phyloP scores from a whole-genome alignment of 805 yeast species.

The Huiozyma naganishii region DNA sequence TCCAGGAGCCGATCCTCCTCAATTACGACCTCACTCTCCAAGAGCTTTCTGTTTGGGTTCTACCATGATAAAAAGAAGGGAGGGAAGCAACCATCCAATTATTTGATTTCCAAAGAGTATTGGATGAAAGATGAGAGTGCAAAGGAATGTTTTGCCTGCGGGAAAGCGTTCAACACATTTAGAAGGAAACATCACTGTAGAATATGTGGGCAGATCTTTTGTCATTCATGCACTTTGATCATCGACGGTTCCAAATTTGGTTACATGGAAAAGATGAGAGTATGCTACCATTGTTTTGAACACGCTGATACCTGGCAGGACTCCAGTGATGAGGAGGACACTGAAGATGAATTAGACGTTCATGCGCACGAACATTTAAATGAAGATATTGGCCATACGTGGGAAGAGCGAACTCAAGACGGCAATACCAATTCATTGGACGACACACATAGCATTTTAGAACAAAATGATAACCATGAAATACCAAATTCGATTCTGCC shows the following conservation, averaged over 20 bases:
- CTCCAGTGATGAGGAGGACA: constrained; percentile 48
- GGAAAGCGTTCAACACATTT: constrained; percentile 69
- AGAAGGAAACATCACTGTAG: constrained; percentile 91
- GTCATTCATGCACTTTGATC: constrained; percentile 69
- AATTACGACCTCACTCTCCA: constrained; percentile 33
- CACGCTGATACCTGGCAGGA: constrained; percentile 59
- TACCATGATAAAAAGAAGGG: constrained; percentile 24
- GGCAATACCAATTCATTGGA: neutral
- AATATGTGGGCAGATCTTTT: constrained; percentile 91
- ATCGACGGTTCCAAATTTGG: constrained; percentile 56
- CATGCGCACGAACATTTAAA: neutral
- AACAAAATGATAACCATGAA: neutral
- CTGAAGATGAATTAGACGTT: neutral
- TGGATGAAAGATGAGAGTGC: constrained; percentile 97
- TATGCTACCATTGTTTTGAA: constrained; percentile 61
- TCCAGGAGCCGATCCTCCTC: constrained; percentile 31
- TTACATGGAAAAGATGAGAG: constrained; percentile 58
- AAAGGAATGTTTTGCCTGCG: constrained; percentile 76
- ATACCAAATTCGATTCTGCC: neutral
- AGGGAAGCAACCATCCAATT: constrained; percentile 14
- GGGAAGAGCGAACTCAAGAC: neutral
- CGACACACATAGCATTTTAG: neutral
- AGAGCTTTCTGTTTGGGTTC: constrained; percentile 33
- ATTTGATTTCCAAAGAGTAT: constrained; percentile 47
- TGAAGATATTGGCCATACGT: neutral